Conservation (phyloP, 352 stramenopile species). For the Pythium vanterpoolii region DNA sequence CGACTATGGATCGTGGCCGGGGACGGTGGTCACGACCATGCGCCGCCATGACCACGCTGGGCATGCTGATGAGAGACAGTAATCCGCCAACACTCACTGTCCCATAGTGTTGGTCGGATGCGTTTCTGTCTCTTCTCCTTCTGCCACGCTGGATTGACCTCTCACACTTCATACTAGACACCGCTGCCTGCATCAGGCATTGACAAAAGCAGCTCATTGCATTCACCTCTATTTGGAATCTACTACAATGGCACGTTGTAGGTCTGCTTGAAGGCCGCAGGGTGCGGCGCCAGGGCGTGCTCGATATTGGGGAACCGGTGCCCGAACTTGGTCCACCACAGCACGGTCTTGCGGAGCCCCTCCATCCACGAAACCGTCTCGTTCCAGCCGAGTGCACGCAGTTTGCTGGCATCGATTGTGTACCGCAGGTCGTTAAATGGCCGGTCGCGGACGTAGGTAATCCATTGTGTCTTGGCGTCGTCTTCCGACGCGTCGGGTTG, state of each 20-base stretch:
- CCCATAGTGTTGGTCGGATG: background rate
- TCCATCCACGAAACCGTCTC: constrained; percentile 92
- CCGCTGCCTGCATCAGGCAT: too few relatives aligned
- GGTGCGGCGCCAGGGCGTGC: constrained; percentile 75
- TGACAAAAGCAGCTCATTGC: background rate
- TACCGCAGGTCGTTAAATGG: constrained; percentile 98
- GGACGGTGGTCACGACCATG: background rate
- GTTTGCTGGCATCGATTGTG: constrained; percentile 92
- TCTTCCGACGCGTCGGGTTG: constrained; percentile 31
- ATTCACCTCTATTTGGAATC: background rate
- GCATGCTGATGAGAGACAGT: background rate
- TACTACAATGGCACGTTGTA: constrained; percentile 33
- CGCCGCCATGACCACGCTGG: too few relatives aligned
- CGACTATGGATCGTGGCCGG: background rate
- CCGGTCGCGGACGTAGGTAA: constrained; percentile 85
- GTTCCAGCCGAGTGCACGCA: constrained; percentile 91
- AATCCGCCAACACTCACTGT: background rate
- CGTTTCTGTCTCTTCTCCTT: background rate
- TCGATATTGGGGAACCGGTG: constrained; percentile 85
- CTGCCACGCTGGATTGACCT: background rate
- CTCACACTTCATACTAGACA: too few relatives aligned
- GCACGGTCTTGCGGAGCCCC: constrained; percentile 87
- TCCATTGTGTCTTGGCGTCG: constrained; percentile 53
- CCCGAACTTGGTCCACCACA: constrained; percentile 85
- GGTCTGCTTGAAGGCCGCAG: constrained; percentile 72